Base-by-base conservation (phyloP, 345 rosid species). In the Aquilaria yunnanensis region DNA sequence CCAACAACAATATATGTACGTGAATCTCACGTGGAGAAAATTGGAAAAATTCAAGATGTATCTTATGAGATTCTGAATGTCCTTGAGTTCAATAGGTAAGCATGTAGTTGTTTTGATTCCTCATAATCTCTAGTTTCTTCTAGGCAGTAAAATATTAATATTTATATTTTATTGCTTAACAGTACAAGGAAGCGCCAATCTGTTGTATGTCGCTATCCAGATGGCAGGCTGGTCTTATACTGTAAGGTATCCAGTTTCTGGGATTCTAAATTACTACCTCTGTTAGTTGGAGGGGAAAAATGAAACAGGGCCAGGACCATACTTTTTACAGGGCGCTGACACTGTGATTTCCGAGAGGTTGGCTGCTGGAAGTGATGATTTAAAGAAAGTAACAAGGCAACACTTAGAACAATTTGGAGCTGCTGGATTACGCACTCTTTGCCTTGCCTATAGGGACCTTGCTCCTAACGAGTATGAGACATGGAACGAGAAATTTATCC, bases 161-260 rank as follows among this genome's bases (percentile, higher is more conserved):
- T 64, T 13, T 56, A 12, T 49, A 61, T 49, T 61, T 67, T 62
- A 49, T 55, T 80, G 72, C 58, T 59, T 63, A 76, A 76, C 80
- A 95, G 99, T 81, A 89, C 96, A 10, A 83, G 99, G 79, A 95
- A 91, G 87, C 96, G 99, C 67, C 99, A 95, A 77, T 95, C 99
- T 69, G 96, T 95, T 80, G 92, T 95, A 70, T 95, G 99, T 63
- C 91, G 97, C 67, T 87, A 83, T 78, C 87, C 98, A 54, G 85
- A 91, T 81, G 98, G 99, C 48, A 85, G 96, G 75, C 96, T 95
- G 65, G 94, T 89, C 47, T 83, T 95, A 70, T 95, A 95, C 78
- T 91, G 97, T 74, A 95, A 95, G 96, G 99, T 95, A 85, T 71
- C 66, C 47, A 53, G 54, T 62, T 65, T 64, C 50, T 37, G 50